These are phyloP conservation scores for Vitis riparia DNA, from an alignment of 164 flowering plant genomes.

Conservation along the genomic window DNA sequence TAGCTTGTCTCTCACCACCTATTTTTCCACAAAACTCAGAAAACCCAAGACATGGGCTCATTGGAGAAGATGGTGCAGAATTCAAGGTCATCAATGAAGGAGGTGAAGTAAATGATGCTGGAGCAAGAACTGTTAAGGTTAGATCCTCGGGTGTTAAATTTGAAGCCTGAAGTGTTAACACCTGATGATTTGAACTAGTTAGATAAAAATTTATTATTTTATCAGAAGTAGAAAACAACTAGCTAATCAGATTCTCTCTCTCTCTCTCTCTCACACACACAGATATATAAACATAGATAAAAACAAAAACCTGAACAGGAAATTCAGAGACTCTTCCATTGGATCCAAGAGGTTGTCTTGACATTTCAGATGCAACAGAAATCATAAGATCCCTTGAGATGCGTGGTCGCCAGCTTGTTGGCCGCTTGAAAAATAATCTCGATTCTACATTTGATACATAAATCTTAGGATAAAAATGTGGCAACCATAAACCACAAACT, in stretches of 20 bases:
- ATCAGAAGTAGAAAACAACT: too few species aligned
- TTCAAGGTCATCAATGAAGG: constrained; percentile 80
- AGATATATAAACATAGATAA: not conserved
- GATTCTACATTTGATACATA: constrained; percentile 50
- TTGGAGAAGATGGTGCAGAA: constrained; percentile 72
- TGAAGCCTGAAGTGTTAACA: constrained; percentile 91
- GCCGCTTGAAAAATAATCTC: constrained; percentile 81
- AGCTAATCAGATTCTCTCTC: too few species aligned
- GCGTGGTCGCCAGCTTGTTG: constrained; percentile 83
- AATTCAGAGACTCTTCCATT: constrained; percentile 59
- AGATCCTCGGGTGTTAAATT: constrained; percentile 90
- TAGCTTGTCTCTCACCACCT: constrained; percentile 32
- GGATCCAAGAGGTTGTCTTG: constrained; percentile 49
- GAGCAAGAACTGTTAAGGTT: constrained; percentile 91
- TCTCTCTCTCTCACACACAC: too few species aligned
- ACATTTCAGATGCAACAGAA: constrained; percentile 92
- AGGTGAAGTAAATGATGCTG: constrained; percentile 82
- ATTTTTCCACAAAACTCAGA: constrained; percentile 45
- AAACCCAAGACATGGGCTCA: constrained; percentile 65
- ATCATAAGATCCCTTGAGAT: constrained; percentile 81
- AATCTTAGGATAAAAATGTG: not conserved
- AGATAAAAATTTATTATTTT: constrained; percentile 4
- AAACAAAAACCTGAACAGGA: constrained; percentile 76
- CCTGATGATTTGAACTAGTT: constrained; percentile 43
- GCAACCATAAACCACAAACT: not conserved